phyloP scores from a whole-genome alignment of 2,329 filamentous ascomycete species.

The Fusarium redolens region DNA sequence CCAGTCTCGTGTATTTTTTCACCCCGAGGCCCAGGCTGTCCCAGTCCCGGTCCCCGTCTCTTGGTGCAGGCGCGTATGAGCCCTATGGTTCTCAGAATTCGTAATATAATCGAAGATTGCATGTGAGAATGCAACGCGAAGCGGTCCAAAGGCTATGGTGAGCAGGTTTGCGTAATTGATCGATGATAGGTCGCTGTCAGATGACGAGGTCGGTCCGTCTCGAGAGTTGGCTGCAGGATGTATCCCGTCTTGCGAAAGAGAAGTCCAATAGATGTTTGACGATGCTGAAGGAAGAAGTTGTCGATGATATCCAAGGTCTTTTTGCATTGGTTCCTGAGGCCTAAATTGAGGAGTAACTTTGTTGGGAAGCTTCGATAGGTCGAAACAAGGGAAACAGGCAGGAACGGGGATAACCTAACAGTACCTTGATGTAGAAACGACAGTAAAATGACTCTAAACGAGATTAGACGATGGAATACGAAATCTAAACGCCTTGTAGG shows the following conservation, averaged over 20 bases:
- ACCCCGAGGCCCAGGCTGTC: no score
- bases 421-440: background rate
- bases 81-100: background rate
- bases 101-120: background rate
- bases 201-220: constrained; percentile 19
- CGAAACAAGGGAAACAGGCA: background rate
- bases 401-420: background rate
- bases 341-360: background rate
- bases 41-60: background rate
- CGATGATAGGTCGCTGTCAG: background rate
- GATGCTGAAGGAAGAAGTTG: background rate
- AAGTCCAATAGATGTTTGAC: background rate
- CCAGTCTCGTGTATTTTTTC: no score
- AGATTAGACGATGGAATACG: background rate
- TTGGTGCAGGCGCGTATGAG: background rate
- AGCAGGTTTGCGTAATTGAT: background rate
- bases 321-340: background rate
- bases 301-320: background rate
- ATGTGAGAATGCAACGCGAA: background rate
- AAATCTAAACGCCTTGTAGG: background rate
- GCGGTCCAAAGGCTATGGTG: background rate
- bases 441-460: background rate
- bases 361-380: background rate
- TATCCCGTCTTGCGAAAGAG: background rate
- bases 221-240: background rate